Percentiles rank a stretch among this genome's conserved stretches.
Evolutionary conservation across 257 asterid genomes (phyloP).

Genomic region (Capsicum baccatum): DNA sequence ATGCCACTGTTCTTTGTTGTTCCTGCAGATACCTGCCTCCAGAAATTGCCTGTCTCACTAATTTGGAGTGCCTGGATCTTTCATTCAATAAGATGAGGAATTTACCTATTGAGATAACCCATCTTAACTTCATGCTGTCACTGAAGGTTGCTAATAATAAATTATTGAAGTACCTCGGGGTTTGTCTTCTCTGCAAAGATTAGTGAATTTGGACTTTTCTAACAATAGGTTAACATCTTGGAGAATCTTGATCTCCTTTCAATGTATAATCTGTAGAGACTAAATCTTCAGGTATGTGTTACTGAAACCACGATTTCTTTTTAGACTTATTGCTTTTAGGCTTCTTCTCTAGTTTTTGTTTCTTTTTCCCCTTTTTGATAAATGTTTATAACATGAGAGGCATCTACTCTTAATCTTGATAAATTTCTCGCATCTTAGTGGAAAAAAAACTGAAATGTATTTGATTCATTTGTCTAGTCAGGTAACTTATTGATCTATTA

Average conservation of each 20-base stretch:
- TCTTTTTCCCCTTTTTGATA: not conserved
- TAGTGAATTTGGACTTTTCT: conserved; percentile 88
- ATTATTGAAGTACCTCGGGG: conserved; percentile 69
- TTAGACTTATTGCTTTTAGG: not conserved
- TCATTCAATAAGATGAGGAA: conserved; percentile 93
- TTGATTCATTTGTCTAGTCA: not conserved
- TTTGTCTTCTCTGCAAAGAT: conserved; percentile 62
- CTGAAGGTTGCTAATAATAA: conserved; percentile 83
- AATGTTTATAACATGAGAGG: conserved; percentile 18
- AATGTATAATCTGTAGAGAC: conserved; percentile 68
- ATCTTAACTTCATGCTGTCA: conserved; percentile 57
- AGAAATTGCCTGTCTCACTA: conserved; percentile 77
- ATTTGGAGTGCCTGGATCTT: conserved; percentile 82
- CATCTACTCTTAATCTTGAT: not conserved
- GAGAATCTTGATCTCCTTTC: conserved; percentile 69
- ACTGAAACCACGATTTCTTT: conserved; percentile 17
- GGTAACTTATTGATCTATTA: conserved; percentile 4
- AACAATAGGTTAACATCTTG: conserved; percentile 72
- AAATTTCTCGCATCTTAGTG: not conserved
- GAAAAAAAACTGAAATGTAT: not conserved
- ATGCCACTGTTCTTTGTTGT: conserved; percentile 28
- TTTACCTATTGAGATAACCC: conserved; percentile 77
- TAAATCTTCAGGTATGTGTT: conserved; percentile 77
- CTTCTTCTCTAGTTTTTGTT: conserved; percentile 17
- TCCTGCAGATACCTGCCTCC: conserved; percentile 90